Base-by-base conservation (phyloP, 108 stramenopile species). In the Skeletonema tropicum region DNA sequence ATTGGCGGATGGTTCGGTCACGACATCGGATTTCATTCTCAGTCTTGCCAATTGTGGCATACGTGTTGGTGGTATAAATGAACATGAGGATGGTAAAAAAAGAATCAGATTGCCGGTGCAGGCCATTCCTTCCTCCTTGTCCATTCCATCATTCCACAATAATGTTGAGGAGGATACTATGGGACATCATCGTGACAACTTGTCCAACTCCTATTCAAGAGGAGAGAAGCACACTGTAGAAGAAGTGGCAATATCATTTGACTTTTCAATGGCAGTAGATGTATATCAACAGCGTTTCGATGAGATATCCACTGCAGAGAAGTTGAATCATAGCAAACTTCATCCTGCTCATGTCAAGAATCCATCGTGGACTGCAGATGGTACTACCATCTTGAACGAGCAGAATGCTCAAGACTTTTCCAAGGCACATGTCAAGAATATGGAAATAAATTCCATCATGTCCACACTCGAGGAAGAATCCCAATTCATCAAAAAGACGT, bases 201-300 rank as follows among this genome's bases (percentile, higher is more conserved):
- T 9, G 23, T 9, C 21, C 52, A 0, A 55, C 23, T 6, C 52
- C 5, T 55, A 32, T 57, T 42, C 35, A 48, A 32, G 31, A 19
- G 21, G 41, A 15, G 66, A 52, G 25, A 29, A 26, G 14, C 29
- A 67, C 1, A 45, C 0, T 17, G 23, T 31, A 13, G 60, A 33
- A 25, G 74, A 75, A 30, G 21, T 62, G 33, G 26, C 25, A 17
- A 67, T 68, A 17, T 75, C 74, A 48, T 75, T 75, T 59, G 74
- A 75, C 21, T 75, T 60, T 68, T 61, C 60, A 0, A 30, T 8
- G 14, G 74, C 74, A 0, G 6, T 61, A 10, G 32, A 61, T 35
- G 17, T 48, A 0, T 75, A 75, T 45, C 62, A 30, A 30, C 49
- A 58, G 31, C 25, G 25, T 1, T 14, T 30, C 12, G 12, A 10